Conservation (phyloP, 1,284 basidiomycete genomes). For the Ustanciosporium gigantosporum region DNA sequence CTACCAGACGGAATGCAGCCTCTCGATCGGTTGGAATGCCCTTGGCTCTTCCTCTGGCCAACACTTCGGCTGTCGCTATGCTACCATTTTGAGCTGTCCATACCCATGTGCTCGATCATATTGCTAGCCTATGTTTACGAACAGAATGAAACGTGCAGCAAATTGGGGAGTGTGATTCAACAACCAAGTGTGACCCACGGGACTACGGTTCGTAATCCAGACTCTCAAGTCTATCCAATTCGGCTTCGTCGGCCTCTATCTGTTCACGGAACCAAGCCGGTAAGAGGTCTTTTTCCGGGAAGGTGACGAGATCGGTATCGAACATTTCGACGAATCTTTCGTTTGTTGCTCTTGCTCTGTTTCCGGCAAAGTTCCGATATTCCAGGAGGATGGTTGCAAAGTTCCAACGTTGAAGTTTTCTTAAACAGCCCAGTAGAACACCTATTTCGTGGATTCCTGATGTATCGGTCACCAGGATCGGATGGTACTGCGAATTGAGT, state of each 20-base stretch:
- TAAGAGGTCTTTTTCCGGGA: conserved; percentile 33
- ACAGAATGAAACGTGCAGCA: too few relatives aligned
- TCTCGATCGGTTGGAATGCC: conserved; percentile 3
- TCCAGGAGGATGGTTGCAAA: conserved; percentile 56
- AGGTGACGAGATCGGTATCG: conserved; percentile 53
- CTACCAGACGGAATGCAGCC: background rate
- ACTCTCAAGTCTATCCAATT: conserved; percentile 16
- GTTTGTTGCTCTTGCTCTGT: conserved; percentile 45
- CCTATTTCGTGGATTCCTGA: conserved; percentile 57
- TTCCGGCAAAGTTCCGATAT: conserved; percentile 55
- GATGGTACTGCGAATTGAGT: conserved; percentile 39
- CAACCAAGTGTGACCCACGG: too few relatives aligned
- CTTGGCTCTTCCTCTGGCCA: too few relatives aligned
- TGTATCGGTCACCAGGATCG: conserved; percentile 52
- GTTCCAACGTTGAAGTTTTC: conserved; percentile 57
- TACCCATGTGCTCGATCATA: too few relatives aligned
- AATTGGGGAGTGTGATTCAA: too few relatives aligned
- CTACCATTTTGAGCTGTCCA: too few relatives aligned
- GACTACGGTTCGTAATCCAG: too few relatives aligned
- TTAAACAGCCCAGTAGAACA: conserved; percentile 50
- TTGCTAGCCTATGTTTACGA: too few relatives aligned
- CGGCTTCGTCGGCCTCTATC: conserved; percentile 26
- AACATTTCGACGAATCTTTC: conserved; percentile 60
- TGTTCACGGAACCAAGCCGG: conserved; percentile 52
- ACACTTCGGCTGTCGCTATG: too few relatives aligned